Evolutionary conservation across 2,329 filamentous ascomycete species (phyloP).

Genomic region (Fusarium sp.): DNA sequence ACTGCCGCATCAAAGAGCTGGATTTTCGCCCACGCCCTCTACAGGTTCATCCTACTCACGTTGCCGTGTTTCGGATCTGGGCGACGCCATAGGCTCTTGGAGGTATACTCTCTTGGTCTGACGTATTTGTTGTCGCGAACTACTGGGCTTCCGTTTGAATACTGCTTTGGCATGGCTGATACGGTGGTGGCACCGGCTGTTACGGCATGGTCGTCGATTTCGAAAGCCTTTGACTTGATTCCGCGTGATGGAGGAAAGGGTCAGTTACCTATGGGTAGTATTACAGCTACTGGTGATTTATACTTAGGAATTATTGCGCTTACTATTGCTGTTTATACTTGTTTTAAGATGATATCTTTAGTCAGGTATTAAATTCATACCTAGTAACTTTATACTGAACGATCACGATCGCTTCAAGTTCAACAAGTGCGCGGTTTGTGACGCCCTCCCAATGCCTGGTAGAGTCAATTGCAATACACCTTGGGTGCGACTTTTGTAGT

Average conservation of each 20-base stretch:
- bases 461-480: too few species aligned
- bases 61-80: slow-evolving; percentile 10
- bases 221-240: slow-evolving; percentile 10
- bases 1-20: slow-evolving; percentile 8
- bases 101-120: slow-evolving; percentile 9
- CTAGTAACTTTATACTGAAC: too few species aligned
- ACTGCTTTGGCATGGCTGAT: slow-evolving; percentile 15
- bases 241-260: slow-evolving; percentile 6
- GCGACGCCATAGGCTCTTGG: slow-evolving; percentile 13
- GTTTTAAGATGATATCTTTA: not conserved
- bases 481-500: too few species aligned
- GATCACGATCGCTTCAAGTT: too few species aligned
- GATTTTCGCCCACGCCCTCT: slow-evolving; percentile 7
- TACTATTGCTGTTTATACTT: not conserved
- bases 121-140: slow-evolving; percentile 11
- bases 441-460: too few species aligned
- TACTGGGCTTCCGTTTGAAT: slow-evolving; percentile 4
- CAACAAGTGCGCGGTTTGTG: too few species aligned
- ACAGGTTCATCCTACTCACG: slow-evolving; percentile 10
- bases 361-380: not conserved
- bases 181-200: slow-evolving; percentile 11
- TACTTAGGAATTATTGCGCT: slow-evolving; percentile 2
- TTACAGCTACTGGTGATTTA: slow-evolving; percentile 9
- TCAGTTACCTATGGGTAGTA: slow-evolving; percentile 1
- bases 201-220: slow-evolving; percentile 12